phyloP scores from a whole-genome alignment of 306 rosid species.

The Morella rubra region DNA sequence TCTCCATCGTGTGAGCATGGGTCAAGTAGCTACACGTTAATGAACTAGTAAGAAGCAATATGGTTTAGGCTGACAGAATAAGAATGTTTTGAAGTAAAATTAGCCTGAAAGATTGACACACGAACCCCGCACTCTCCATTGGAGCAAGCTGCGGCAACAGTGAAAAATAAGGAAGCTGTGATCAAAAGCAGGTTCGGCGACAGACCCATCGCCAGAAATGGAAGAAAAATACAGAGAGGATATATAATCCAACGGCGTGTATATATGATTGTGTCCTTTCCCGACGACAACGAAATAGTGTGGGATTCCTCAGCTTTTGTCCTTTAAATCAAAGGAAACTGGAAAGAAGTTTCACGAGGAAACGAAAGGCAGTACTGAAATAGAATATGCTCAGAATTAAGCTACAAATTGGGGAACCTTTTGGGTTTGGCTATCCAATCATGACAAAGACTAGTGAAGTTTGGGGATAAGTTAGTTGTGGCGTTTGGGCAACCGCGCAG shows the following conservation, averaged over 20 bases:
- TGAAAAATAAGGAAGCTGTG: slow-evolving; percentile 26
- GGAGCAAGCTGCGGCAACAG: slow-evolving; percentile 49
- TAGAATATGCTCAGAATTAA: slow-evolving; percentile 7
- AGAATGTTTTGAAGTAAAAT: background rate
- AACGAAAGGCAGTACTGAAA: background rate
- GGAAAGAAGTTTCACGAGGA: background rate
- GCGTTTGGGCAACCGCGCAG: background rate
- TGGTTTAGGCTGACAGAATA: background rate
- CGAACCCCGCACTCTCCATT: slow-evolving; percentile 63
- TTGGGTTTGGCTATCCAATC: background rate
- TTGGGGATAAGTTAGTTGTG: background rate
- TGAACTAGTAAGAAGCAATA: background rate
- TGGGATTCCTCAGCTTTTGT: slow-evolving; percentile 22
- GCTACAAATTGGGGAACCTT: background rate
- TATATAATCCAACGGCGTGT: background rate
- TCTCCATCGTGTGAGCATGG: slow-evolving; percentile 65
- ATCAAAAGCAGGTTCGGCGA: slow-evolving; percentile 27
- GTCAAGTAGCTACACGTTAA: slow-evolving; percentile 49
- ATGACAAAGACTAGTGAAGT: background rate
- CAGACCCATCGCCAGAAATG: slow-evolving; percentile 37
- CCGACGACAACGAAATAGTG: background rate
- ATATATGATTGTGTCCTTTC: background rate
- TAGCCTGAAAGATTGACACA: background rate
- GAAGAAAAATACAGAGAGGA: background rate
- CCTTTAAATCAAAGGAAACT: slow-evolving; percentile 47